These are phyloP conservation scores for Calonectria pteridis DNA, from an alignment of 2,329 filamentous ascomycete species.

Conservation along the genomic window DNA sequence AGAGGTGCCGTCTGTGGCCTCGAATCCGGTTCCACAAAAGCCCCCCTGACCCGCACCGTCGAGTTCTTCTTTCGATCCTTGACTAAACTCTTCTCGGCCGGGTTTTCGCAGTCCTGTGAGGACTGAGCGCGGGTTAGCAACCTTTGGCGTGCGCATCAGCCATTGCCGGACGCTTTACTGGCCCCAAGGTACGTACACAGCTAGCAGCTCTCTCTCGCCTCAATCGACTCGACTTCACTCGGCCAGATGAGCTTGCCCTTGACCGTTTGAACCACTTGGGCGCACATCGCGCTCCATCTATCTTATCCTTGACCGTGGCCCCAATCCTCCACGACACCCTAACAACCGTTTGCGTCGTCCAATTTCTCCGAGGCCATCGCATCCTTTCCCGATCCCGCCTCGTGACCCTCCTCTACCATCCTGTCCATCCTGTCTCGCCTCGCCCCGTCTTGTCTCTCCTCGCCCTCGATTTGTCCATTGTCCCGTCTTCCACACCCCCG, in stretches of 20 bases:
- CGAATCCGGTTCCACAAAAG: conserved; percentile 16
- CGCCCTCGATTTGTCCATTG: conserved; percentile 28
- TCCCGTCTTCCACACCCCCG: conserved; percentile 31
- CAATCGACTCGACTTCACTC: conserved; percentile 6
- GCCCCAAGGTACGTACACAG: conserved; percentile 21
- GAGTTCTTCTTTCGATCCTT: conserved; percentile 20
- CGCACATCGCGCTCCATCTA: conserved; percentile 6
- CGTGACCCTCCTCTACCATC: not conserved
- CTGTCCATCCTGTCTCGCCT: not conserved
- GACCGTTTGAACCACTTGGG: not conserved
- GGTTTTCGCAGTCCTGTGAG: not conserved
- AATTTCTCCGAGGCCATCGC: conserved; percentile 10
- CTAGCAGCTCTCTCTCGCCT: not conserved
- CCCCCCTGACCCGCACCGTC: conserved; percentile 23
- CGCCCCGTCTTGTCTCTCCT: conserved; percentile 14
- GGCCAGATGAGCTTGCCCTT: not conserved
- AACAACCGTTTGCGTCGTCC: conserved; percentile 2
- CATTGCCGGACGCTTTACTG: conserved; percentile 2
- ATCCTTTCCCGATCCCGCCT: conserved; percentile 1
- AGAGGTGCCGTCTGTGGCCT: not conserved
- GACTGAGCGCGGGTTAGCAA: conserved; percentile 19
- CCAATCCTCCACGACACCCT: conserved; percentile 8
- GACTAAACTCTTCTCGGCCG: conserved; percentile 26
- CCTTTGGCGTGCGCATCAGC: conserved; percentile 25
- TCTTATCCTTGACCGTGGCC: not conserved